phyloP scores from a whole-genome alignment of 768 basidiomycete species.

The Russula sp. region DNA sequence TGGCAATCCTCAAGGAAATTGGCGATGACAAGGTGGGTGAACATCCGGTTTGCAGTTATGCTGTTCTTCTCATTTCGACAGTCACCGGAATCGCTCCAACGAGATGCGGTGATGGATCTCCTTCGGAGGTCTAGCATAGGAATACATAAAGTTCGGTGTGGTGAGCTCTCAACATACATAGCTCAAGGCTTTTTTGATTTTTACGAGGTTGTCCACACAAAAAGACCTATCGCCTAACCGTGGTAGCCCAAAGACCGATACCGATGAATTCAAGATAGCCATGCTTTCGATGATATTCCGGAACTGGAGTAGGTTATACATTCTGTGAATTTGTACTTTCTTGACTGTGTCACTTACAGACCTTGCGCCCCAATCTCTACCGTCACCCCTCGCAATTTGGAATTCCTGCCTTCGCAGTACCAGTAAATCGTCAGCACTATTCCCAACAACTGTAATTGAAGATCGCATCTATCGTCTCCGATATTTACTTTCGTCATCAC shows the following conservation, averaged over 20 bases:
- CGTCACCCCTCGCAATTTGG: background rate
- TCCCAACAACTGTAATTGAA: background rate
- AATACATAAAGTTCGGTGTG: background rate
- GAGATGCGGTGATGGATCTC: background rate
- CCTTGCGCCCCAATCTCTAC: background rate
- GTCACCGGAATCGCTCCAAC: background rate
- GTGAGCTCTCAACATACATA: background rate
- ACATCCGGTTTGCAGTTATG: background rate
- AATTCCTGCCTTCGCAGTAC: background rate
- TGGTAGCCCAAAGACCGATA: background rate
- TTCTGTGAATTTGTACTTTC: background rate
- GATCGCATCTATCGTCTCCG: no score
- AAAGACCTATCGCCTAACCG: background rate
- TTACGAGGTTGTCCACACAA: background rate
- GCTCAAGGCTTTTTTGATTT: background rate
- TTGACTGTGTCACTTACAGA: background rate
- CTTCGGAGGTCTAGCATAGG: background rate
- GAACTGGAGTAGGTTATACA: background rate
- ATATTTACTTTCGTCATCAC: no score
- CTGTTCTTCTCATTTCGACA: background rate
- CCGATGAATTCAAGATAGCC: background rate
- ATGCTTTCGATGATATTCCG: background rate
- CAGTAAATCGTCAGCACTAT: background rate
- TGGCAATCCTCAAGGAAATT: background rate
- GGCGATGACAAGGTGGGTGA: background rate